Evolutionary conservation across 1,284 basidiomycete genomes (phyloP).

Genomic region (Heliocybe sulcata): DNA sequence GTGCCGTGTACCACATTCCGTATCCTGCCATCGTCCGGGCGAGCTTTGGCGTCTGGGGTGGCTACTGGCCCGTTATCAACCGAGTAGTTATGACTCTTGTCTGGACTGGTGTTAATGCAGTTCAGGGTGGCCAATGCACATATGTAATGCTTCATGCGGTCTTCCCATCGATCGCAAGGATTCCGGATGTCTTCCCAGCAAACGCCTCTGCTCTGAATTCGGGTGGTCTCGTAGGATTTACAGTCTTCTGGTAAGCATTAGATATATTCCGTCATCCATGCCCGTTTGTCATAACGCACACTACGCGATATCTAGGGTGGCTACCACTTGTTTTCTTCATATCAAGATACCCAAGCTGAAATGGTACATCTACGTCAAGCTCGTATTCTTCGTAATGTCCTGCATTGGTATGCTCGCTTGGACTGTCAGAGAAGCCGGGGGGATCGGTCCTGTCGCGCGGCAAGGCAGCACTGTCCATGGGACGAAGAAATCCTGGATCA

Average conservation of each 20-base stretch:
- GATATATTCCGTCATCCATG: not conserved
- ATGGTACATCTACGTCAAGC: not conserved
- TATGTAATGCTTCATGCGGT: constrained; percentile 13
- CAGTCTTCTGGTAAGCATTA: not conserved
- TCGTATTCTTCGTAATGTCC: not conserved
- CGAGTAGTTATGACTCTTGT: constrained; percentile 12
- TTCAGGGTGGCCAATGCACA: constrained; percentile 16
- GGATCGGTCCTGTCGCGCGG: not conserved
- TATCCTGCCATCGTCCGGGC: constrained; percentile 7
- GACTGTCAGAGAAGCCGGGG: not conserved
- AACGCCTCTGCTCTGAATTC: constrained; percentile 14
- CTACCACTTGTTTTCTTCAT: not conserved
- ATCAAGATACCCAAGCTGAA: not conserved
- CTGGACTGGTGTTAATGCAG: constrained; percentile 19
- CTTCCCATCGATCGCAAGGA: constrained; percentile 15
- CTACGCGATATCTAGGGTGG: not conserved
- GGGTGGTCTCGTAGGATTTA: constrained; percentile 10
- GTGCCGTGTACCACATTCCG: not conserved
- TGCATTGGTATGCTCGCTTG: not conserved
- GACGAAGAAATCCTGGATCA: constrained; percentile 9
- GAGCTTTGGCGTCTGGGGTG: constrained; percentile 14
- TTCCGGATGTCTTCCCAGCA: constrained; percentile 14
- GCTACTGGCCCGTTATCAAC: constrained; percentile 9
- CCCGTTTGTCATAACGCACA: not conserved
- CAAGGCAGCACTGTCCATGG: constrained; percentile 4